phyloP scores from a whole-genome alignment of 352 stramenopile species.

The Phytopythium litorale region DNA sequence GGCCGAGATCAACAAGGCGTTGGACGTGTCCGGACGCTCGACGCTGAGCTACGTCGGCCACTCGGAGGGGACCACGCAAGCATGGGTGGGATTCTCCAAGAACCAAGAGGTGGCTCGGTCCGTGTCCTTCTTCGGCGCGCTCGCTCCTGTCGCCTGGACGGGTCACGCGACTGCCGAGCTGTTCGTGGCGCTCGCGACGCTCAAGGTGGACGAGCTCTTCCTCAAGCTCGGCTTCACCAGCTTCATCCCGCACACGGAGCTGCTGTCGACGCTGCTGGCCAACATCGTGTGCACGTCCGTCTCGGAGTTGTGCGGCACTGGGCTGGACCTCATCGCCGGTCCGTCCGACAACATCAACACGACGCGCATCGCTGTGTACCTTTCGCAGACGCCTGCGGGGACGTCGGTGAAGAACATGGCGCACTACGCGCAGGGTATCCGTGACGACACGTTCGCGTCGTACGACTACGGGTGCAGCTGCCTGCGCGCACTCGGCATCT shows the following conservation, averaged over 20 bases:
- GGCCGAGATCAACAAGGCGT: conserved; percentile 46
- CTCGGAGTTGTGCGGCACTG: conserved; percentile 26
- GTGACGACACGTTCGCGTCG: conserved; percentile 44
- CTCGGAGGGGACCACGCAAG: conserved; percentile 61
- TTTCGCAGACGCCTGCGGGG: conserved; percentile 52
- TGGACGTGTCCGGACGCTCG: conserved; percentile 35
- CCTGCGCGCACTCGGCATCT: conserved; percentile 25
- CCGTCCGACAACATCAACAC: conserved; percentile 52
- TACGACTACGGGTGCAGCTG: conserved; percentile 64
- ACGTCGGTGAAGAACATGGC: conserved; percentile 66
- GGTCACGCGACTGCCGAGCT: conserved; percentile 7
- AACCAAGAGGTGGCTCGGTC: conserved; percentile 54
- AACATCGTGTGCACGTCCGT: conserved; percentile 44
- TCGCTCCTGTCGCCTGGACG: conserved; percentile 45
- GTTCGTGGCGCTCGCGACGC: not conserved
- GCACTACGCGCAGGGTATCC: conserved; percentile 61
- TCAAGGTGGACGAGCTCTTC: conserved; percentile 40
- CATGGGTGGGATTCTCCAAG: conserved; percentile 48
- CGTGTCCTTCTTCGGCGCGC: conserved; percentile 58
- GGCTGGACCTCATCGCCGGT: conserved; percentile 46
- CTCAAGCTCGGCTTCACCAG: conserved; percentile 30
- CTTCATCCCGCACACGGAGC: conserved; percentile 29
- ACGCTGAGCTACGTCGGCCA: conserved; percentile 61
- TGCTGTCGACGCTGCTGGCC: conserved; percentile 33
- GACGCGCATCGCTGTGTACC: conserved; percentile 55